phyloP scores from a whole-genome alignment of 441 rosid genomes.

The Corymbia calophylla region DNA sequence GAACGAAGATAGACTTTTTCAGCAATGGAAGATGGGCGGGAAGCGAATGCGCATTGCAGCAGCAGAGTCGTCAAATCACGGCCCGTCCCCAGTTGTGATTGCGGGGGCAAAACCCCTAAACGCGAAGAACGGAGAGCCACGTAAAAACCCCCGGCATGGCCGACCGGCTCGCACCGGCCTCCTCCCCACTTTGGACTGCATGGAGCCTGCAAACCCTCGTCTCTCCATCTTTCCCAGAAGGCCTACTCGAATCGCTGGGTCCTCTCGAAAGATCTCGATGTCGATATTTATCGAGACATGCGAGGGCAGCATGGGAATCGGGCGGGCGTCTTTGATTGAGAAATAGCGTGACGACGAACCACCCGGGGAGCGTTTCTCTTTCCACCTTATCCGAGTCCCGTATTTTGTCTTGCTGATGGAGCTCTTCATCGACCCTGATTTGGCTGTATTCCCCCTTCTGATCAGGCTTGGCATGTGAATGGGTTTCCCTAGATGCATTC shows the following conservation, averaged over 20 bases:
- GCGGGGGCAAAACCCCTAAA: neutral
- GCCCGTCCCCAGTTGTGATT: neutral
- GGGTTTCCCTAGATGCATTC: neutral
- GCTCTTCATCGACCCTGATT: neutral
- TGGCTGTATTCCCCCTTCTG: neutral
- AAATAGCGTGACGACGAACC: neutral
- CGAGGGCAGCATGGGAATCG: neutral
- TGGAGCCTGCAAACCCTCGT: neutral
- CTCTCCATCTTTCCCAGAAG: neutral
- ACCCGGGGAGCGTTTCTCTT: neutral
- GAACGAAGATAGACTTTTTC: neutral
- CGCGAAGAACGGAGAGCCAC: neutral
- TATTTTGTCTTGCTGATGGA: neutral
- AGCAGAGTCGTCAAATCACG: neutral
- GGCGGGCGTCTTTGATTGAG: neutral
- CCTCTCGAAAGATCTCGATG: neutral
- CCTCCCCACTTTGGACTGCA: neutral
- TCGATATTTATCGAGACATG: neutral
- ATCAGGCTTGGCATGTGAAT: neutral
- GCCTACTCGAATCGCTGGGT: neutral
- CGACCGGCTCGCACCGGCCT: neutral
- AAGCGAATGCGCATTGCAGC: neutral
- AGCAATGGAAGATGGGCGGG: neutral
- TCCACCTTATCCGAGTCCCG: neutral
- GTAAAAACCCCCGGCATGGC: neutral